A percentile compares a stretch with the other conserved stretches of the same genome.
Conservation (phyloP, 2,329 filamentous ascomycete species). For the Fusarium newnesense region DNA sequence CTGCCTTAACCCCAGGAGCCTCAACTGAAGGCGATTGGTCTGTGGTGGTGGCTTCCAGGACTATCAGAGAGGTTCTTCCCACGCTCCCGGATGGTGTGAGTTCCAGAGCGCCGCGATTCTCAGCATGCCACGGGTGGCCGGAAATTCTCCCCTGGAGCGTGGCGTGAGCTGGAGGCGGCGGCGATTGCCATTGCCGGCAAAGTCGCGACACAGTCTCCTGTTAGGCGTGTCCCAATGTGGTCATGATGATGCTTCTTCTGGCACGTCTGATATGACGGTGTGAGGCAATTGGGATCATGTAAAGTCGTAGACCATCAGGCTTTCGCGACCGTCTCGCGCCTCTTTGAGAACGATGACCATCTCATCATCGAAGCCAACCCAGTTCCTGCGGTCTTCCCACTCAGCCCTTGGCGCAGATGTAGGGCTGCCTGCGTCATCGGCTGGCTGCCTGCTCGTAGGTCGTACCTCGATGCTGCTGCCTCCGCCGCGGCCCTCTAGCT, state of each 20-base stretch:
- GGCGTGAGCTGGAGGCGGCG: conserved; percentile 25
- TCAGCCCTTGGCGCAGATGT: conserved; percentile 29
- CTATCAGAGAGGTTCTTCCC: conserved; percentile 5
- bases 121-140: conserved; percentile 17
- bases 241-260: neutral
- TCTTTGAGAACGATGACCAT: conserved; percentile 89
- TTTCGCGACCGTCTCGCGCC: conserved; percentile 72
- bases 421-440: conserved; percentile 34
- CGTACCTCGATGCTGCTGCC: conserved; percentile 66
- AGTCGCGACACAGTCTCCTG: neutral
- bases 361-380: conserved; percentile 91
- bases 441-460: conserved; percentile 47
- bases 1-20: conserved; percentile 16
- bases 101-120: conserved; percentile 8
- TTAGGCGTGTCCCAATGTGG: neutral
- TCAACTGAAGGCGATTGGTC: conserved; percentile 13
- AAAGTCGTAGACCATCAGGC: conserved; percentile 88
- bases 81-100: conserved; percentile 17
- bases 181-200: conserved; percentile 27
- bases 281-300: conserved; percentile 55
- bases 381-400: conserved; percentile 64
- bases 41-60: conserved; percentile 8
- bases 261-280: neutral
- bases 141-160: conserved; percentile 18
- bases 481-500: conserved; percentile 77